phyloP scores from a whole-genome alignment of 306 rosid genomes.

The Cucurbita maxima region DNA sequence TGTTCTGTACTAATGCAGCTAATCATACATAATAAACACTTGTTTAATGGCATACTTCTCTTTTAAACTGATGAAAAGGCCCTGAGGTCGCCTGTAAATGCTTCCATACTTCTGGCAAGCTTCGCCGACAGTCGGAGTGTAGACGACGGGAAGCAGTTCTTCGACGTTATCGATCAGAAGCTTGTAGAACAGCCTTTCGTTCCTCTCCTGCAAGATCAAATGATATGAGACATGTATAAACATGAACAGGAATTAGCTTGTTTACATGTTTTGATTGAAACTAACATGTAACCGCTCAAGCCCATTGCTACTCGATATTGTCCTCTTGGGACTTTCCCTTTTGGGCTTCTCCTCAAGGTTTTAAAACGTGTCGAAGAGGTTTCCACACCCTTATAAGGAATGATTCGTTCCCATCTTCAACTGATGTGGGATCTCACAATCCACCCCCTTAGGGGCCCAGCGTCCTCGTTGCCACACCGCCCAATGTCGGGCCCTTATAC shows the following conservation, averaged over 20 bases:
- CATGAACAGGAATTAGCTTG: too few species aligned
- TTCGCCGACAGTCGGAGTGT: slow-evolving; percentile 95
- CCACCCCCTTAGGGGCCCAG: too few species aligned
- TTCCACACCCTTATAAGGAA: too few species aligned
- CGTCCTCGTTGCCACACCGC: too few species aligned
- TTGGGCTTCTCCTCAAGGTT: too few species aligned
- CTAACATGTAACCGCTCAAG: not conserved
- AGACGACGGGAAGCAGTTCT: slow-evolving; percentile 86
- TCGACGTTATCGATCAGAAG: slow-evolving; percentile 78
- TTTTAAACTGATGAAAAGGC: slow-evolving; percentile 79
- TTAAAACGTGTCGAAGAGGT: too few species aligned
- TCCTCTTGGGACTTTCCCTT: too few species aligned
- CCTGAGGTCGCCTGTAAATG: slow-evolving; percentile 87
- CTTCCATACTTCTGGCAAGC: slow-evolving; percentile 97
- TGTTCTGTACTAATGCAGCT: not conserved
- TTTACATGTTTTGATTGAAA: not conserved
- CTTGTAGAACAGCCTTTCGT: slow-evolving; percentile 85
- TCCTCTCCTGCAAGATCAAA: slow-evolving; percentile 59
- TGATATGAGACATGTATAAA: slow-evolving; percentile 4
- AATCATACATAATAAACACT: not conserved
- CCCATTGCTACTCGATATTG: too few species aligned
- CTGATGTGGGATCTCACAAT: too few species aligned
- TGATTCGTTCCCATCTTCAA: too few species aligned
- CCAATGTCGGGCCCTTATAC: too few species aligned
- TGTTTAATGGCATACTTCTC: slow-evolving; percentile 44